phyloP scores from a whole-genome alignment of 148 eudicot genomes.

The Gaultheria prostrata region DNA sequence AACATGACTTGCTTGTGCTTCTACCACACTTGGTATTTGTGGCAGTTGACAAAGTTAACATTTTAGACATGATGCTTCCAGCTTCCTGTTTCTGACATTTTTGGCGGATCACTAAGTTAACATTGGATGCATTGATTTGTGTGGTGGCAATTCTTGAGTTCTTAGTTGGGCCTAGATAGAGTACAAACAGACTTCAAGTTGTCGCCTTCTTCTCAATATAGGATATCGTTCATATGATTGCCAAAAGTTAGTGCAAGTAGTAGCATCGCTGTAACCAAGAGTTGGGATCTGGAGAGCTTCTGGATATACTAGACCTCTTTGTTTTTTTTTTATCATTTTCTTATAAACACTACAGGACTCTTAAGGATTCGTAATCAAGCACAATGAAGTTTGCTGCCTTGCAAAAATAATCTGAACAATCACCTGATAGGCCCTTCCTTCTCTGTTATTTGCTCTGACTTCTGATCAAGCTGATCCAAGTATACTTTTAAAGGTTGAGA shows the following conservation, averaged over 20 bases:
- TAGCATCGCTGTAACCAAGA: neutral
- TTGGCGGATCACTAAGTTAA: neutral
- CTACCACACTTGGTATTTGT: neutral
- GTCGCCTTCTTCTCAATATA: neutral
- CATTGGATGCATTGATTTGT: neutral
- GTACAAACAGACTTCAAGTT: neutral
- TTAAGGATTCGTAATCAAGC: neutral
- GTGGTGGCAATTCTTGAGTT: neutral
- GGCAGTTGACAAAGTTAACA: neutral
- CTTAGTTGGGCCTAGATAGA: constrained; percentile 2
- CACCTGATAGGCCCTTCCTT: constrained; percentile 16
- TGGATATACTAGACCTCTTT: neutral
- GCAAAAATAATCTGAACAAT: constrained; percentile 3
- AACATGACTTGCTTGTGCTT: neutral
- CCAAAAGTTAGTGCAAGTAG: neutral
- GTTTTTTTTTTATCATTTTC: neutral
- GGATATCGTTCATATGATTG: neutral
- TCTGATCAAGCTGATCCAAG: constrained; percentile 39
- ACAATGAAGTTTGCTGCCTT: constrained; percentile 9
- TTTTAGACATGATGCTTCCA: neutral
- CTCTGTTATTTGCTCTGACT: constrained; percentile 21
- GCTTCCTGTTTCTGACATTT: neutral
- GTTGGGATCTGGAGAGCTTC: constrained; percentile 3
- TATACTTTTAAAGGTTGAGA: constrained; percentile 26
- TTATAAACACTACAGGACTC: neutral